phyloP scores from a whole-genome alignment of 1,284 basidiomycete species.

The Cutaneotrichosporon sp. region DNA sequence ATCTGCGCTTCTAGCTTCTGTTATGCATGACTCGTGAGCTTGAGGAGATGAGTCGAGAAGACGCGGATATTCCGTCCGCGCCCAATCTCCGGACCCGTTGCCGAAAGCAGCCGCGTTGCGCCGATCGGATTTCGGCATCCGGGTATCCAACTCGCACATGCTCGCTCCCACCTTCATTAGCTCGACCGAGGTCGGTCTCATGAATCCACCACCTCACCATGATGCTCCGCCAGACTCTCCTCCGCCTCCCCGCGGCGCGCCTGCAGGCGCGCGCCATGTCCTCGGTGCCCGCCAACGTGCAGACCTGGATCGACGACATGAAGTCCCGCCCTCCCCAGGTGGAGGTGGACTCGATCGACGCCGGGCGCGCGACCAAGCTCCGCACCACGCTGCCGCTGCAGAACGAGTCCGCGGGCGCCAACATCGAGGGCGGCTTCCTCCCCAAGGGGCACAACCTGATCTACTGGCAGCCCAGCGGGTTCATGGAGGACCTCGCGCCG shows the following conservation, averaged over 20 bases:
- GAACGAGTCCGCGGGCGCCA: constrained; percentile 20
- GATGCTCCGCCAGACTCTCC: neutral
- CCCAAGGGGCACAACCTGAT: constrained; percentile 69
- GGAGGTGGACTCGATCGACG: constrained; percentile 27
- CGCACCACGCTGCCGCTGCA: constrained; percentile 65
- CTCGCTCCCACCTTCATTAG: too few species aligned
- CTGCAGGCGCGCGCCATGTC: neutral
- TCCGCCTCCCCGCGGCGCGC: neutral
- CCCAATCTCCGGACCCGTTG: neutral
- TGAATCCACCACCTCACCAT: too few species aligned
- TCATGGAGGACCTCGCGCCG: constrained; percentile 61
- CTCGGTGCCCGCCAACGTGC: neutral
- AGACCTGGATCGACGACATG: constrained; percentile 31
- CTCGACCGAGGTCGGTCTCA: too few species aligned
- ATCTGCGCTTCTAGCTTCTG: too few species aligned
- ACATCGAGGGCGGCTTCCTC: constrained; percentile 55
- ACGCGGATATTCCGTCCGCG: too few species aligned
- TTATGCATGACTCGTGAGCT: too few species aligned
- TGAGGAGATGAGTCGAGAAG: too few species aligned
- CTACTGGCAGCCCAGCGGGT: constrained; percentile 70
- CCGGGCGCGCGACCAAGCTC: constrained; percentile 30
- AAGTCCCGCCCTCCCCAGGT: constrained; percentile 20
- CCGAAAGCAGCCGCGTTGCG: neutral
- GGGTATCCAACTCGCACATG: too few species aligned
- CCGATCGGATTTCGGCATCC: neutral